Base-by-base conservation (phyloP, 1,284 basidiomycete species). In the Malassezia equina region DNA sequence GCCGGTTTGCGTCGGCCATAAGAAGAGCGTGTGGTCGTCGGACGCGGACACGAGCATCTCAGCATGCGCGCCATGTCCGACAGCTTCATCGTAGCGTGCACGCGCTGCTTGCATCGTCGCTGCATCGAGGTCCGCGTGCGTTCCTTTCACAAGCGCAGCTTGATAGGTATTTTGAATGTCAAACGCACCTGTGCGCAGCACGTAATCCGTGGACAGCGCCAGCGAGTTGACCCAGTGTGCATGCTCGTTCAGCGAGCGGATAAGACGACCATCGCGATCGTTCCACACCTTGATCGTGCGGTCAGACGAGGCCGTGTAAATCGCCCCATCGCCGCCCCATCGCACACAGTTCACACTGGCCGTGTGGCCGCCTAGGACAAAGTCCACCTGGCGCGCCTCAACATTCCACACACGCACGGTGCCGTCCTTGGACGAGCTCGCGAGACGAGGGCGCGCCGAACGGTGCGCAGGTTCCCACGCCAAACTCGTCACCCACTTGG, bases 201-300 rank as follows among this genome's bases (percentile, higher is more conserved):
- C 83, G 72, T 91, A 95, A 75, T 98, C 93, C 13, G 91, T 94
- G 69, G 90, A 93, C 52, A 98, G 80, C 2, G 93, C 85, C 44
- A 98, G 82, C 0, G 91, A 96, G 42, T 91, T 98, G 19, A 98
- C 93, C 93, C 91, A 96, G 72, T 98, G 94, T 0, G 91, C 91
- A 67, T 98, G 94, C 62, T 95, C 90, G 75, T 86, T 89, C 25
- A 98, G 78, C 0, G 84, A 85, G 32, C 81, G 76, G 32, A 80
- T 79, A 31, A 81, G 72, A 66, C 80, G 80, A n/a, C 81, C 80
- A 66, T 79, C 81, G 43, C 84, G 84, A 24, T 85, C 85, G 73
- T 89, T 86, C 93, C 93, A 98, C 42, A 96, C 83, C 63, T 90
- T 83, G 49, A 96, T 88, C 0, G 89, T 94, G 12, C 90, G 79